Evolutionary conservation across 257 asterid genomes (phyloP).

Genomic region (Solanum ahanhuiri): DNA sequence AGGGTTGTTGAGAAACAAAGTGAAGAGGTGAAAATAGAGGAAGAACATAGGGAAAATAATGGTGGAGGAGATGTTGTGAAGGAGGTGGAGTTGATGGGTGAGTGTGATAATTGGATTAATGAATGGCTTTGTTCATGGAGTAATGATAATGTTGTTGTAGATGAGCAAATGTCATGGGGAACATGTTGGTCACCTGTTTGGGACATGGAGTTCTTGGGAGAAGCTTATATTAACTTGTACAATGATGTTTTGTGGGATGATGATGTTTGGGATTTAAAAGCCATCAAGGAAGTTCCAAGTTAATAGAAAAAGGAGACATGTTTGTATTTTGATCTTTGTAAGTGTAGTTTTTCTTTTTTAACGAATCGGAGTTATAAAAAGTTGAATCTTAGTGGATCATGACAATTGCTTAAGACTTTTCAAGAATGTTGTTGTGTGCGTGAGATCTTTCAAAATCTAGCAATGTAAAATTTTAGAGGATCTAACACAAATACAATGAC

Average conservation of each 20-base stretch:
- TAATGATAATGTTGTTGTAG: slow-evolving; percentile 13
- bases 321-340: background rate
- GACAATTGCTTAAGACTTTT: background rate
- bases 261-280: slow-evolving; percentile 47
- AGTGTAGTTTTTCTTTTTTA: background rate
- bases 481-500: background rate
- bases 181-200: slow-evolving; percentile 44
- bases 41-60: background rate
- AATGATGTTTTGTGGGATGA: slow-evolving; percentile 45
- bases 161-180: slow-evolving; percentile 52
- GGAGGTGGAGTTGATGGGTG: background rate
- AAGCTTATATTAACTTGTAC: slow-evolving; percentile 20
- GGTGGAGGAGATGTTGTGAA: background rate
- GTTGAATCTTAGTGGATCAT: background rate
- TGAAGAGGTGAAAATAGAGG: background rate
- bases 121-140: slow-evolving; percentile 24
- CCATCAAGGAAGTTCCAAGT: slow-evolving; percentile 5
- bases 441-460: background rate
- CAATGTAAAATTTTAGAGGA: background rate
- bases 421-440: background rate
- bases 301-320: background rate
- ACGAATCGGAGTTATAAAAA: background rate
- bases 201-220: slow-evolving; percentile 34
- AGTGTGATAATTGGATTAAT: slow-evolving; percentile 1
- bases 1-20: background rate